Base-by-base conservation (phyloP, 2,329 filamentous ascomycete species). In the Daldinia eschscholtzii region DNA sequence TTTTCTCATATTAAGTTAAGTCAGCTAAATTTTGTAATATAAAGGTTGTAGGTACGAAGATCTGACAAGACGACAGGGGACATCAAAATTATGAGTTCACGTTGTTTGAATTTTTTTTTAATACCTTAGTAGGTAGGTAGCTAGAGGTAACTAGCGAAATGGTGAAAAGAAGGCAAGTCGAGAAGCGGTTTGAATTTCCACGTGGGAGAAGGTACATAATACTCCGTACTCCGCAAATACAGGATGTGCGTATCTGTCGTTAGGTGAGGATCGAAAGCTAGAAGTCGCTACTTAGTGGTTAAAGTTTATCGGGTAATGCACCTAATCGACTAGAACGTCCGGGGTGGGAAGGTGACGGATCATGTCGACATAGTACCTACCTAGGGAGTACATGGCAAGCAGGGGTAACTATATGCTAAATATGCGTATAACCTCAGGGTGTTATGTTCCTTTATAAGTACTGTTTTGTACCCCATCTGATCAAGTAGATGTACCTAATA, bases 271-370 rank as follows among this genome's bases (percentile, higher is more conserved):
- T 52, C 26, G 3, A 33, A 33, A 52, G 9, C 26, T 55, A 44
- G 58, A 33, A 23, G 55, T 65, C 64, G 58, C 50, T 68, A 41
- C 53, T 53, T 59, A 58, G 56, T 33, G 67, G 48, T 67, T 68
- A 58, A 53, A 61, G 46, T 70, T 70, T 68, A 56, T 74, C 74
- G 72, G 73, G 46, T 74, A 73, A 73, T 71, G 72, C 73, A 73
- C 72, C 72, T 75, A 73, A 70, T 66, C 62, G 35, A 58, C 53
- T 57, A 39, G 60, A 64, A 64, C 39, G 41, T 53, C 30, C 53
- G 65, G 56, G 61, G 66, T 48, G 53, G 9, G 13, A 12, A 23
- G 28, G 10, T 6, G n/a, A 55, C 46, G 30, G 48, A 12, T 23
- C 42, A 26, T 30, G 53, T 23, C 53, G 60, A 33, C 37, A n/a